Evolutionary conservation across 2,329 filamentous ascomycete genomes (phyloP), one percentile per base, ranked within the genome.

Genomic region (Cryphonectria japonica): DNA sequence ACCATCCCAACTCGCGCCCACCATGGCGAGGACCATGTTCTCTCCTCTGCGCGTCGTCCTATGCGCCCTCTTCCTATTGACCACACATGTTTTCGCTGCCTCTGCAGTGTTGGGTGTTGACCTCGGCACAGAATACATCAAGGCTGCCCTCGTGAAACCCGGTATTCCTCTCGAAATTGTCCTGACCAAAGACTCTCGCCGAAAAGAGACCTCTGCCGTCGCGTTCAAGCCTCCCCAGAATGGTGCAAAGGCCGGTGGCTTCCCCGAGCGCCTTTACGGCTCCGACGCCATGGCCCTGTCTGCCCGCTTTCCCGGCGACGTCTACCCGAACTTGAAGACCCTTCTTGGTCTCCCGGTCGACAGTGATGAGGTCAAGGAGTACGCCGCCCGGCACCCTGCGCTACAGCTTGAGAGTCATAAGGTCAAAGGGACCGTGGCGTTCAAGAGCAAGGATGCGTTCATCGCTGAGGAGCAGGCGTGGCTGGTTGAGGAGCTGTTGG

Each of bases 131-230:
- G 94, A 97, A 81, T 98, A 97, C 83, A 93, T 99, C 84, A 99
- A 98, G 85, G 95, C 95, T 39, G 91, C 93, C 19, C 89, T 99
- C 59, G 95, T 99, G 73, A 98, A 98, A 84, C 96, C 96, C 2
- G 96, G 96, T 73, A 95, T 97, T 67, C 96, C 96, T 14, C 93
- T 99, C 79, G 96, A 99, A 76, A 98, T 99, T 75, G 95, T 99
- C 80, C 88, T 98, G 70, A 98, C 95, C 41, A 99, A 98, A 81
- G 96, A 99, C 83, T 98, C 96, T 41, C 93, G 97, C 81, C 92
- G 96, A 78, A 99, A 99, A 85, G 96, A 99, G 81, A 89, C 88
- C 34, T 93, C 95, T 1, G 95, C 94, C 59, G 90, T 99, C 76
- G 92, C 94, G 60, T 98, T 99, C 85, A 98, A 99, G 83, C 94